phyloP scores from a whole-genome alignment of 208 protist species.

The Lotmaria passim region DNA sequence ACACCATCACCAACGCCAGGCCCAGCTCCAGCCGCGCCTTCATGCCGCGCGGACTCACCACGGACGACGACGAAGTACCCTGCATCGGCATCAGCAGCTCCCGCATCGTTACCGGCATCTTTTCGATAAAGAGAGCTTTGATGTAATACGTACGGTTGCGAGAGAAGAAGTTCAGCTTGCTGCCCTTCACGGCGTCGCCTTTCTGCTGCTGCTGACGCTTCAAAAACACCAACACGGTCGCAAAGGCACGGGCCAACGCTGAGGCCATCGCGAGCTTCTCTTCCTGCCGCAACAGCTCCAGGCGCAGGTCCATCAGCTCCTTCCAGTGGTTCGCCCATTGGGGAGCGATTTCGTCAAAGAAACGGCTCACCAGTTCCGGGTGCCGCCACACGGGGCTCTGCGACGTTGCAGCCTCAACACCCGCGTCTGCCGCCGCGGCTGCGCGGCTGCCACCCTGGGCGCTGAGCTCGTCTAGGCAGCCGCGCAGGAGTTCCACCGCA shows the following conservation, averaged over 20 bases:
- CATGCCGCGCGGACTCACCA: slow-evolving; percentile 6
- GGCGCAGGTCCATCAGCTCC: slow-evolving; percentile 77
- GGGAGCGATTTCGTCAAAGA: slow-evolving; percentile 57
- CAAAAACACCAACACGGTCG: slow-evolving; percentile 50
- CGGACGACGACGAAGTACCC: neutral
- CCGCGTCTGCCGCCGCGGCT: neutral
- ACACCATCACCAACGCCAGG: slow-evolving; percentile 53
- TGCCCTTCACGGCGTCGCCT: neutral
- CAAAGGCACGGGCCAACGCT: slow-evolving; percentile 54
- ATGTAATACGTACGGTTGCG: slow-evolving; percentile 38
- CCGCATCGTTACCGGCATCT: slow-evolving; percentile 70
- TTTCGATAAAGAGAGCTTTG: slow-evolving; percentile 58
- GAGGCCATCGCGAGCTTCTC: slow-evolving; percentile 53
- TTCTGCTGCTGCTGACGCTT: slow-evolving; percentile 45
- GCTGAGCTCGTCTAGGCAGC: neutral
- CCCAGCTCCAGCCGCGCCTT: slow-evolving; percentile 46
- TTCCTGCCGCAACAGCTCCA: slow-evolving; percentile 56
- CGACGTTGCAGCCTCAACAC: neutral
- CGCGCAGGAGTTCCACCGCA: slow-evolving; percentile 10
- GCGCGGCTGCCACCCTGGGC: neutral
- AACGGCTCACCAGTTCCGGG: slow-evolving; percentile 39
- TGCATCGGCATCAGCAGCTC: slow-evolving; percentile 42
- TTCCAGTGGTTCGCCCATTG: slow-evolving; percentile 70
- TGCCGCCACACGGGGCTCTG: slow-evolving; percentile 28
- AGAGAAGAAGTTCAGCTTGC: slow-evolving; percentile 21